Conservation (phyloP, 2,329 filamentous ascomycete genomes). For the Pyrenophora seminiperda region DNA sequence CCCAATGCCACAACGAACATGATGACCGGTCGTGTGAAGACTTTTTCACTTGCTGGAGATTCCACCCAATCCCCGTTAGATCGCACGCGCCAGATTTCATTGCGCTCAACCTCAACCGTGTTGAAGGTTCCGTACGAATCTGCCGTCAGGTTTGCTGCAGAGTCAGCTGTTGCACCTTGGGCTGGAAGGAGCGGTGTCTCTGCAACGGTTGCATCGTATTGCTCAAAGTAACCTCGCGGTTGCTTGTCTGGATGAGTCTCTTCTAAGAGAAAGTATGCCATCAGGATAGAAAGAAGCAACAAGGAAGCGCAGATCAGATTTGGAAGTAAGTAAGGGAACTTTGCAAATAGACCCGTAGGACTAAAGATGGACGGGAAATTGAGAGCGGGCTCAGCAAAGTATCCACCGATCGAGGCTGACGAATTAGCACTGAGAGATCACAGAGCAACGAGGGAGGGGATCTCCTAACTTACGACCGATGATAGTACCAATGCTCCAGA, state of each 20-base stretch:
- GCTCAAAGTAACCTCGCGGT: slow-evolving; percentile 52
- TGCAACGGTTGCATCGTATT: slow-evolving; percentile 53
- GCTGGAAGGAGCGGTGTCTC: slow-evolving; percentile 78
- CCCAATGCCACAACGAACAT: slow-evolving; percentile 81
- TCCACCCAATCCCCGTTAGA: slow-evolving; percentile 54
- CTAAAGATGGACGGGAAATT: slow-evolving; percentile 76
- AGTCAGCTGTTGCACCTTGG: slow-evolving; percentile 73
- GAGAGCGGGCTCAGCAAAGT: slow-evolving; percentile 77
- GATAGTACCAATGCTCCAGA: slow-evolving; percentile 86
- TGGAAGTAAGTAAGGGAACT: slow-evolving; percentile 84
- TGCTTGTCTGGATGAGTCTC: slow-evolving; percentile 90
- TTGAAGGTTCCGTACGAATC: slow-evolving; percentile 81
- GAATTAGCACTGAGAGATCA: slow-evolving; percentile 24
- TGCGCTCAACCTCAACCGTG: slow-evolving; percentile 59
- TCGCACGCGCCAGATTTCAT: slow-evolving; percentile 59
- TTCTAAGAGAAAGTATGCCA: slow-evolving; percentile 79
- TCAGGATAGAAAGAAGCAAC: slow-evolving; percentile 76
- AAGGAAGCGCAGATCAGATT: slow-evolving; percentile 82
- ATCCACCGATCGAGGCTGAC: slow-evolving; percentile 76
- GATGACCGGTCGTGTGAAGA: slow-evolving; percentile 68
- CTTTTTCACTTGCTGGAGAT: slow-evolving; percentile 47
- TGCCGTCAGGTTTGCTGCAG: slow-evolving; percentile 73
- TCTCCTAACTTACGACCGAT: slow-evolving; percentile 62
- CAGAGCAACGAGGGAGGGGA: neutral
- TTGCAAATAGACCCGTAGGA: slow-evolving; percentile 70